Base-by-base conservation (phyloP, 2,329 filamentous ascomycete species). In the Penicillium sp. region DNA sequence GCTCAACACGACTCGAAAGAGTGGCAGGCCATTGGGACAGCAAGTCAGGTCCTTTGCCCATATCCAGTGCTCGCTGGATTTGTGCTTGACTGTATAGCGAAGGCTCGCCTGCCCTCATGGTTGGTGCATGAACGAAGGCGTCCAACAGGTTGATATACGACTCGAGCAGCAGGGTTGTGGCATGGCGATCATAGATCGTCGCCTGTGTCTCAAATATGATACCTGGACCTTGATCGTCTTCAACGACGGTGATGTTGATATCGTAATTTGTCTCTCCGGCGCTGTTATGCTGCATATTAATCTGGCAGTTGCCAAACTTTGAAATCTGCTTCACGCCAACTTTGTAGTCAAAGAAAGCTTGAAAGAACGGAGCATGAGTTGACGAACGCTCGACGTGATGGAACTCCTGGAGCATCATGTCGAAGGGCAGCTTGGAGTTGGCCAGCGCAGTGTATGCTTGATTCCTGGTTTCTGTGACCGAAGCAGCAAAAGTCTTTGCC, bases 211-310 rank as follows among this genome's bases (percentile, higher is more conserved):
- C 5, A 21, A 51, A 19, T 16, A 27, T 39, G 24, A 37, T 22
- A n/a, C 14, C 11, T n/a, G 35, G 10, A 14, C 24, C 51, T 14
- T 22, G 22, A 24, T n/a, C 39, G 7, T 6, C 45, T 21, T 56
- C 33, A 22, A n/a, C 35, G 19, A 56, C 27, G 26, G 19, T 26
- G 14, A 60, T 4, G 11, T n/a, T 57, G n/a, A 96, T 80, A 93
- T 96, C 69, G 90, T 96, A 77, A 87, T 90, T 75, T 86, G 96
- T 62, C 80, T 96, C 53, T 81, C 83, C 70, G 82, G 91, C 77
- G 90, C 90, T 66, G 82, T 93, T 31, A n/a, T 53, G 27, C 33
- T 48, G 9, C 3, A 60, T 48, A 6, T 60, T 53, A 24, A 63
- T 45, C 14, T 54, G 35, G n/a, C 53, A 50, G n/a, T 53, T 47